Base-by-base conservation (phyloP, 1,139 yeast genomes). In the Hansenula anomala region DNA sequence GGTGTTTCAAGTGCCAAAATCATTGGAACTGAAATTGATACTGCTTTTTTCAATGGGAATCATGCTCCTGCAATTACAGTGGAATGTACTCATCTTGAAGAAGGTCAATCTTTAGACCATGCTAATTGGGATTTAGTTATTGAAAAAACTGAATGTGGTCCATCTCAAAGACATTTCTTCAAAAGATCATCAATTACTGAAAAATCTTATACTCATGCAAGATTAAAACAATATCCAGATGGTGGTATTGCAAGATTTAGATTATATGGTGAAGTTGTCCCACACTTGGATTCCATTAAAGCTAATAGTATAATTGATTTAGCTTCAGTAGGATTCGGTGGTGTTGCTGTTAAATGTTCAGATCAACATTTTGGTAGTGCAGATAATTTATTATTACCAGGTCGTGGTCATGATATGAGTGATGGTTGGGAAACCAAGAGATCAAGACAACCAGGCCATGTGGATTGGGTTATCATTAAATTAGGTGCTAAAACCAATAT, bases 381-480 rank as follows among this genome's bases (percentile, higher is more conserved):
- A 29, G 94, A 85, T 60, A 90, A 90, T 63, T 69, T 90, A 48
- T 66, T 90, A 42, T 71, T 92, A 42, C 96, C 97, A 4, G 97
- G 97, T 11, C 77, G 97, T 46, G 98, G 98, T 35, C 77, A 73
- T 51, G 96, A 90, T 61, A 90, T 92, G 97, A 80, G 95, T 35
- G 97, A 92, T 56, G 98, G 98, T 14, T 90, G 97, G 97, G 97
- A 90, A 61, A 90, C 97, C n/a, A 78, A 78, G 51, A 77, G 97
- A 58, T 87, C 96, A 1, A 75, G 97, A 60, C 72, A 67, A 16
- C 75, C 80, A 4, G 90, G 87, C 30, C 97, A 90, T 60, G 78
- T 75, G 29, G 97, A 90, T 67, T 90, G 97, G 96, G 96, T 78
- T 3, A 73, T 86, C 37, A 73, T 90, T 41, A 76, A 81, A 53